Evolutionary conservation across 2,329 filamentous ascomycete species (phyloP), one percentile per base, ranked within the genome.

Genomic region (Samsoniella hepiali): DNA sequence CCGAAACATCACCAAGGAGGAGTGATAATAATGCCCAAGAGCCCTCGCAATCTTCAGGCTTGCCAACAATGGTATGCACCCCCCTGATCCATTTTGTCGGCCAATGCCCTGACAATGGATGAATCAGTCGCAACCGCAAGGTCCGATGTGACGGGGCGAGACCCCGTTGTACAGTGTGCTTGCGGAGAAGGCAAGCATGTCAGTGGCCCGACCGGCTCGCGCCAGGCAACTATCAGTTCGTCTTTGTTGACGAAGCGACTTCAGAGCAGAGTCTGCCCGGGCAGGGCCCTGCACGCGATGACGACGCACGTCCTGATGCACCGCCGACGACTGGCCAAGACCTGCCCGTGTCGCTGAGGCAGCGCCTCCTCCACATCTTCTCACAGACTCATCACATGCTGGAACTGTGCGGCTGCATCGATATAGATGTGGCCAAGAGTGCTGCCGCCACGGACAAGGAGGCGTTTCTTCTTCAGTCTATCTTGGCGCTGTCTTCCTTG

Each of bases 1-100:
- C 22, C 22, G 22, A 22, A 22, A 22, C 22, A 22, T 22, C 22
- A 22, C 15, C 15, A 44, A 15, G 3, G 13, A 44, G 13, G 40
- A 7, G 34, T 44, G 15, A 44, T n/a, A 17, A 44, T 5, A 15
- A 75, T 80, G 58, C 34, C 27, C 11, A 42, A 53, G 29, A 40
- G 40, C 6, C 56, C 56, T 44, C 56, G 56, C n/a, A 58, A 45
- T 34, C 44, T 58, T 44, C 56, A 58, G 27, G 56, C 56, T 8
- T 58, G 56, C 13, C 40, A 58, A 32, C 7, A 58, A 58, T 58
- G 56, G 56, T 58, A 45, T 31, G 56, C 17, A 10, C 15, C 11
- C 22, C 22, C 22, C 22, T 22, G 22, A 22, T 22, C 22, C 22
- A 22, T 22, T 22, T 22, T 22, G 22, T 22, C 22, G 22, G 22